Conservation (phyloP, 179 eudicot species). For the Beta lomatogona region DNA sequence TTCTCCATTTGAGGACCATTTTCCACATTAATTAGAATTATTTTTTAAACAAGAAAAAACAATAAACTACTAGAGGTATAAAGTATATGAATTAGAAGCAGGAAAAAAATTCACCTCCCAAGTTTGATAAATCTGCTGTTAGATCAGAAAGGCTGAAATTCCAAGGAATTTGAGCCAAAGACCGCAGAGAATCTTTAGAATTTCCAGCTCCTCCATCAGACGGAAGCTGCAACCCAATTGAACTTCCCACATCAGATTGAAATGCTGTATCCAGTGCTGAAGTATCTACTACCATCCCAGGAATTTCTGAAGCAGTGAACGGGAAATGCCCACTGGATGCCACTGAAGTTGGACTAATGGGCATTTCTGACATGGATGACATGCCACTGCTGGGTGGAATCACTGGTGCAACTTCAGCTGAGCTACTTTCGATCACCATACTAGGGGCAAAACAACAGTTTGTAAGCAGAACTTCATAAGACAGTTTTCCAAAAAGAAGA, state of each 20-base stretch:
- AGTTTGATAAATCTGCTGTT: slow-evolving; percentile 91
- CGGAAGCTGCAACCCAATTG: slow-evolving; percentile 85
- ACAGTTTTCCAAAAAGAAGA: not conserved
- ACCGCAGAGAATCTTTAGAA: slow-evolving; percentile 79
- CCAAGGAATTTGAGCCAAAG: slow-evolving; percentile 94
- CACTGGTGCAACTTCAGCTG: slow-evolving; percentile 59
- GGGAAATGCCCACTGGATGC: slow-evolving; percentile 96
- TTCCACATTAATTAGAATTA: not conserved
- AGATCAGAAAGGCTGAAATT: slow-evolving; percentile 93
- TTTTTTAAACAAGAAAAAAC: no score
- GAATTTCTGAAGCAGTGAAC: slow-evolving; percentile 79
- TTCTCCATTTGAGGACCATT: no score
- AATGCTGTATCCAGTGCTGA: slow-evolving; percentile 86
- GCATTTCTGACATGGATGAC: slow-evolving; percentile 74
- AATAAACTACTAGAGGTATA: no score
- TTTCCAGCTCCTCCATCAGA: slow-evolving; percentile 71
- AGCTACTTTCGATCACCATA: slow-evolving; percentile 62
- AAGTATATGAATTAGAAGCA: not conserved
- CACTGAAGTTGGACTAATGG: slow-evolving; percentile 93
- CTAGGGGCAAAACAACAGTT: slow-evolving; percentile 38
- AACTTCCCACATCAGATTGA: slow-evolving; percentile 84
- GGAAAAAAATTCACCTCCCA: slow-evolving; percentile 66
- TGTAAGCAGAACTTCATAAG: slow-evolving; percentile 23
- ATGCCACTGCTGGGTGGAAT: slow-evolving; percentile 63
- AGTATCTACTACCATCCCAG: slow-evolving; percentile 90